Evolutionary conservation across 2,329 filamentous ascomycete genomes (phyloP), one percentile per base, ranked within the genome.

Genomic region (Paraphaeosphaeria sporulosa): DNA sequence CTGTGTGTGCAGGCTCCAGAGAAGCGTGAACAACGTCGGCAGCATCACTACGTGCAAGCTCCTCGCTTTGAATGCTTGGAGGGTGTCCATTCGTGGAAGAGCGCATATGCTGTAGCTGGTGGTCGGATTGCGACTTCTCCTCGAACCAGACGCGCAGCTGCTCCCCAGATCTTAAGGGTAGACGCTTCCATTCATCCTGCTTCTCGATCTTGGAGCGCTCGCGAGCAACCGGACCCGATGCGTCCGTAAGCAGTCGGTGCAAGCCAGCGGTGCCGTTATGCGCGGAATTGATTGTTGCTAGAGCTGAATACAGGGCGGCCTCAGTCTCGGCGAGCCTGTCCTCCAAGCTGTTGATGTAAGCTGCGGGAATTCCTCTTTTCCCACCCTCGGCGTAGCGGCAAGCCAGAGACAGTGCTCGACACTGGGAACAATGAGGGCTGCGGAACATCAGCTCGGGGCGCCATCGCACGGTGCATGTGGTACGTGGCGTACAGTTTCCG

Each of bases 371-470:
- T 6, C 70, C 70, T 56, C 70, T 59, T 46, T 70, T 72, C 2
- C 70, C 69, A 15, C 70, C 70, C 51, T 72, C 62, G 36, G 67
- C 63, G 40, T 73, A 73, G 17, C 62, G 67, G 42, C 70, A 73
- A 10, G 48, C 32, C 6, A 63, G 48, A 15, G 63, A 60, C 9
- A 60, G 49, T 23, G 55, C 40, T 17, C 61, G 62, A 36, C 70
- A 73, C 58, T 71, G 69, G 15, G 67, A 66, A 47, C 71, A 73
- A 30, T 57, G 57, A n/a, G 71, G 71, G 21, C 71, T 73, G 49
- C 10, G 34, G 7, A 27, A 15, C 25, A 56, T 44, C 60, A 56
- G 44, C 27, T 15, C 36, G 17, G 15, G 6, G n/a, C 2, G 17
- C 23, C n/a, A 44, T 21, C 21, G 10, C 23, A 17, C 17, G 38